Conservation (phyloP, 495 filamentous ascomycete genomes). For the Trichocladium antarcticum region DNA sequence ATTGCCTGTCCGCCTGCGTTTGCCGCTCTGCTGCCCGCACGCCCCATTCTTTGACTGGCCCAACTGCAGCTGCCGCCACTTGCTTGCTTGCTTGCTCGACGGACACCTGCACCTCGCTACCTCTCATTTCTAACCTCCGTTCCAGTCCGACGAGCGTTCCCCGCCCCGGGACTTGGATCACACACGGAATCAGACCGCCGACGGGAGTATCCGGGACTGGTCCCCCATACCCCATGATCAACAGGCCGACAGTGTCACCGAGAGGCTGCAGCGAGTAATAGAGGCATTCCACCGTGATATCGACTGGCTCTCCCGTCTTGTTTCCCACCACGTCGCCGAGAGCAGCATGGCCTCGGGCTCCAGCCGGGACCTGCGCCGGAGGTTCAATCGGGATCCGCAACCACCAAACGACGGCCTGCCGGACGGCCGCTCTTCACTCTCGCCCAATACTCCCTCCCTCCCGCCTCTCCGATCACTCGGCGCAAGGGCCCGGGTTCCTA, state of each 20-base stretch:
- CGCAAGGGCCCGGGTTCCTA: constrained; percentile 20
- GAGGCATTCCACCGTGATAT: constrained; percentile 31
- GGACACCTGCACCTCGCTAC: not conserved
- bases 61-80: not conserved
- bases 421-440: constrained; percentile 8
- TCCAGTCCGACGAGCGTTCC: constrained; percentile 1
- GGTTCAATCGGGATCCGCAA: constrained; percentile 30
- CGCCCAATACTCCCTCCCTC: constrained; percentile 23
- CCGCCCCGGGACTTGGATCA: not conserved
- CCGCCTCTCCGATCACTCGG: constrained; percentile 34
- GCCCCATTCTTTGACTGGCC: not conserved
- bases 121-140: not conserved
- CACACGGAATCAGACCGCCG: constrained; percentile 20
- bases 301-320: constrained; percentile 8
- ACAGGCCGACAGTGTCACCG: constrained; percentile 29
- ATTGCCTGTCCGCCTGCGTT: not conserved
- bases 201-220: constrained; percentile 27
- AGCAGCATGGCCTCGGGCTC: constrained; percentile 33
- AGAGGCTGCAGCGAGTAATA: constrained; percentile 36
- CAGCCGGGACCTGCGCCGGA: constrained; percentile 25
- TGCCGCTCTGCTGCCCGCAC: not conserved
- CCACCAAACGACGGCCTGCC: constrained; percentile 18
- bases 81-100: not conserved
- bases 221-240: constrained; percentile 29
- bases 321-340: constrained; percentile 2